Evolutionary conservation across 495 filamentous ascomycete species (phyloP).

Genomic region (Penicillium macrosclerotiorum): DNA sequence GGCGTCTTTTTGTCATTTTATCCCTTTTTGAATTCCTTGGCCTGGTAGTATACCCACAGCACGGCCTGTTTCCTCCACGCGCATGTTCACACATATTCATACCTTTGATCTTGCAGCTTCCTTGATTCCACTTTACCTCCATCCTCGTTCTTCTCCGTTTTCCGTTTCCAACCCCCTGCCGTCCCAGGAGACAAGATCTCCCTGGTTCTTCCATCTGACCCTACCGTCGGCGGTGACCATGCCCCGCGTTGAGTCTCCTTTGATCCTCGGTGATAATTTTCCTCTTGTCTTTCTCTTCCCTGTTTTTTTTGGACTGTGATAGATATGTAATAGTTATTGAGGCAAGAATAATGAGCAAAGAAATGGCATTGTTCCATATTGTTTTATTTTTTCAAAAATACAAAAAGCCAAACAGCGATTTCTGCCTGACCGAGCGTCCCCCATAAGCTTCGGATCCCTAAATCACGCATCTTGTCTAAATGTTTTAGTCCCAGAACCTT

Average conservation of each 20-base stretch:
- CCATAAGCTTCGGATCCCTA: too few relatives aligned
- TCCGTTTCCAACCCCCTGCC: constrained; percentile 1
- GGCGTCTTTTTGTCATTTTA: background rate
- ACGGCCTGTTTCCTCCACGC: background rate
- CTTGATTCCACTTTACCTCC: background rate
- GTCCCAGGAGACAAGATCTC: background rate
- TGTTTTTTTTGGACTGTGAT: constrained; percentile 22
- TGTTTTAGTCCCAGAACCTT: too few relatives aligned
- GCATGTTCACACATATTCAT: background rate
- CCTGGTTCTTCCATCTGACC: background rate
- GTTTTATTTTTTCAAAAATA: too few relatives aligned
- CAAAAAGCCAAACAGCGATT: too few relatives aligned
- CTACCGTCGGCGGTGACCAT: background rate
- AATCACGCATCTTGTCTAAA: too few relatives aligned
- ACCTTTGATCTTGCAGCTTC: background rate
- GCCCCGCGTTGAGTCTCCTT: background rate
- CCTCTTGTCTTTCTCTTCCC: constrained; percentile 12
- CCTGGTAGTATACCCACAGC: background rate
- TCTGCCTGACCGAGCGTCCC: too few relatives aligned
- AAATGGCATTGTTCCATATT: constrained; percentile 11
- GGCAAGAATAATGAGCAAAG: constrained; percentile 32
- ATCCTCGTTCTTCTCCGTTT: background rate
- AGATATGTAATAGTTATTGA: constrained; percentile 35
- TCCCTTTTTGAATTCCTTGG: background rate
- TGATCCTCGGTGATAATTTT: constrained; percentile 3